phyloP scores from a whole-genome alignment of 2,329 filamentous ascomycete genomes.

The Pezicula carpinea region DNA sequence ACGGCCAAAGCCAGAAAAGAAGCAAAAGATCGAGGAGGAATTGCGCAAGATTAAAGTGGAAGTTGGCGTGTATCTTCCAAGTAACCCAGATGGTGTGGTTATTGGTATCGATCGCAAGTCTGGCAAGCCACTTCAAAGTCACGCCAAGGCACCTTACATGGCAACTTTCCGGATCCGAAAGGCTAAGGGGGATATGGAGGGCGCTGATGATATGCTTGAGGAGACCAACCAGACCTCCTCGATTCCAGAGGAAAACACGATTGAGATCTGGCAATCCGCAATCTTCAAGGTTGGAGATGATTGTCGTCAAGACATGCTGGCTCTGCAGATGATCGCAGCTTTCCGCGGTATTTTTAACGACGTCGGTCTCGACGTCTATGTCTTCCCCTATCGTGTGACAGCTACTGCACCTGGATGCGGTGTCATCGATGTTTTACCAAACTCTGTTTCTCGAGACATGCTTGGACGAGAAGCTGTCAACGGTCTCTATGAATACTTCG shows the following conservation, averaged over 20 bases:
- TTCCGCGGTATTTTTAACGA: slow-evolving; percentile 97
- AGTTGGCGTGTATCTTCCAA: slow-evolving; percentile 93
- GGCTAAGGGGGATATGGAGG: slow-evolving; percentile 51
- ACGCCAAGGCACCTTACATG: slow-evolving; percentile 98
- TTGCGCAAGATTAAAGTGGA: slow-evolving; percentile 96
- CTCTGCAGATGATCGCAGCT: slow-evolving; percentile 94
- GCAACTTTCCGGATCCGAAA: slow-evolving; percentile 97
- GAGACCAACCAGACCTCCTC: slow-evolving; percentile 37
- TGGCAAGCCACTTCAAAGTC: slow-evolving; percentile 93
- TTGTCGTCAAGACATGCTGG: slow-evolving; percentile 93
- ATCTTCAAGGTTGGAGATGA: slow-evolving; percentile 99
- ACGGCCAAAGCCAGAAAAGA: slow-evolving; percentile 90
- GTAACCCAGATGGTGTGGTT: slow-evolving; percentile 94
- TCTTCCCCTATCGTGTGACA: slow-evolving; percentile 95
- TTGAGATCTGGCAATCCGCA: slow-evolving; percentile 98
- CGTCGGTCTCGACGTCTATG: slow-evolving; percentile 92
- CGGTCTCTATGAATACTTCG: slow-evolving; percentile 96
- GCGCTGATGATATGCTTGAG: slow-evolving; percentile 46
- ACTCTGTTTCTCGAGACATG: slow-evolving; percentile 98
- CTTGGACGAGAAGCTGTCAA: slow-evolving; percentile 96
- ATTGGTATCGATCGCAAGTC: slow-evolving; percentile 98
- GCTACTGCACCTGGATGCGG: slow-evolving; percentile 96
- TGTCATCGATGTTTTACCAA: slow-evolving; percentile 95
- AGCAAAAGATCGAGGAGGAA: slow-evolving; percentile 98
- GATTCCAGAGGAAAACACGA: slow-evolving; percentile 46